Evolutionary conservation across 352 stramenopile genomes (phyloP).

Genomic region (Pseudoperonospora humuli): DNA sequence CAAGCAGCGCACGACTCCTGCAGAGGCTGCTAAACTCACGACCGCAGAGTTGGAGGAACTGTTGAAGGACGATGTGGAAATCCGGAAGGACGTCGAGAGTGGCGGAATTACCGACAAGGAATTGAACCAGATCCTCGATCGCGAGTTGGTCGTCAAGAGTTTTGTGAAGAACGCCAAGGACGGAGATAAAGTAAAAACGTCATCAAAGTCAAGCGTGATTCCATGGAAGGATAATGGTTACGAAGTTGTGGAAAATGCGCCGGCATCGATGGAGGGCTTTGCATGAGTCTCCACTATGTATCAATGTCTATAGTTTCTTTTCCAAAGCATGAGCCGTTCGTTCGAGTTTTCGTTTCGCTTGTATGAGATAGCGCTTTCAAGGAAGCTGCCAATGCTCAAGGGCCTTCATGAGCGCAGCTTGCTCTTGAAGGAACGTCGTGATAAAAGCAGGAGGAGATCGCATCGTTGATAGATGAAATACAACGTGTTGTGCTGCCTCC

Average conservation of each 20-base stretch:
- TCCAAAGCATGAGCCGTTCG: not conserved
- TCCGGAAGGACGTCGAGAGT: conserved; percentile 64
- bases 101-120: conserved; percentile 64
- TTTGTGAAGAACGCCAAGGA: conserved; percentile 45
- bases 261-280: conserved; percentile 68
- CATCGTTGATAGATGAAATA: conserved; percentile 54
- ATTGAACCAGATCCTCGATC: conserved; percentile 54
- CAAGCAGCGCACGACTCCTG: conserved; percentile 37
- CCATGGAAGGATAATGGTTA: conserved; percentile 57
- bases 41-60: conserved; percentile 71
- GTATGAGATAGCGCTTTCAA: not conserved
- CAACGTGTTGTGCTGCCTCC: conserved; percentile 41
- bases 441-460: conserved; percentile 50
- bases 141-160: conserved; percentile 62
- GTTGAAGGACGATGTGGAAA: conserved; percentile 63
- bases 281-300: conserved; percentile 17
- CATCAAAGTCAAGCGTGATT: conserved; percentile 21
- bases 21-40: conserved; percentile 36
- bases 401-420: conserved; percentile 38
- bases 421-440: conserved; percentile 63
- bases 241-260: conserved; percentile 63
- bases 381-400: conserved; percentile 9
- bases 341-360: not conserved
- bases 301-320: conserved; percentile 5
- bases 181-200: conserved; percentile 8